phyloP scores from a whole-genome alignment of 768 basidiomycete species.

The Vishniacozyma victoriae region DNA sequence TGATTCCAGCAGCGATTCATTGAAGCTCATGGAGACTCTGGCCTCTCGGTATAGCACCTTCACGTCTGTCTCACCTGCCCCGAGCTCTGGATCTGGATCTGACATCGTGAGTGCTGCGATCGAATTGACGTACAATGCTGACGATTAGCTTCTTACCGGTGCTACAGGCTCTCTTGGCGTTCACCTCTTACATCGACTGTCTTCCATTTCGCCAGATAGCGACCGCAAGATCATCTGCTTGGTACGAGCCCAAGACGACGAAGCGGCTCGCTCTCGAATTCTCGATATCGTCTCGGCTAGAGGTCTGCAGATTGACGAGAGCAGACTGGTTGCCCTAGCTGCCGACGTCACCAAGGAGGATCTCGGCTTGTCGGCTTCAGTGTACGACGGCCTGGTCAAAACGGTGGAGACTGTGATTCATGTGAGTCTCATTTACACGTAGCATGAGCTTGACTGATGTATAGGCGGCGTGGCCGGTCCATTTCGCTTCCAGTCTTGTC shows the following conservation, averaged over 20 bases:
- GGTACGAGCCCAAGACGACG: conserved; percentile 30
- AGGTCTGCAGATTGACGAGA: background rate
- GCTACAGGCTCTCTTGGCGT: conserved; percentile 44
- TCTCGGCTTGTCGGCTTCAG: conserved; percentile 21
- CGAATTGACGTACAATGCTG: background rate
- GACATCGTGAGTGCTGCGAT: conserved; percentile 10
- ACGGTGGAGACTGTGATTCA: conserved; percentile 30
- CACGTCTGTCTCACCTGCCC: background rate
- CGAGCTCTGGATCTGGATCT: background rate
- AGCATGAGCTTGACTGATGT: background rate
- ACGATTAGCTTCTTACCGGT: conserved; percentile 39
- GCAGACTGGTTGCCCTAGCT: conserved; percentile 9
- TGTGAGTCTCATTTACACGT: conserved; percentile 12
- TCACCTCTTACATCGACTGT: conserved; percentile 24
- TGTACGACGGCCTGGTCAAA: conserved; percentile 9
- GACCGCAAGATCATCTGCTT: conserved; percentile 34
- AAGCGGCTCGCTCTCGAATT: conserved; percentile 14
- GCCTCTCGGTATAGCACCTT: conserved; percentile 28
- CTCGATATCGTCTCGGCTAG: conserved; percentile 5
- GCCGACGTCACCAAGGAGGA: conserved; percentile 12
- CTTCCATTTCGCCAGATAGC: background rate
- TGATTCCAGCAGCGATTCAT: conserved; percentile 1
- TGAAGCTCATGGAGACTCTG: conserved; percentile 21
- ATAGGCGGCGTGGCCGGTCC: conserved; percentile 45
- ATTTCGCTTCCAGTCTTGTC: conserved; percentile 37